phyloP scores from a whole-genome alignment of 2,329 filamentous ascomycete genomes.

The Zalaria sp. region DNA sequence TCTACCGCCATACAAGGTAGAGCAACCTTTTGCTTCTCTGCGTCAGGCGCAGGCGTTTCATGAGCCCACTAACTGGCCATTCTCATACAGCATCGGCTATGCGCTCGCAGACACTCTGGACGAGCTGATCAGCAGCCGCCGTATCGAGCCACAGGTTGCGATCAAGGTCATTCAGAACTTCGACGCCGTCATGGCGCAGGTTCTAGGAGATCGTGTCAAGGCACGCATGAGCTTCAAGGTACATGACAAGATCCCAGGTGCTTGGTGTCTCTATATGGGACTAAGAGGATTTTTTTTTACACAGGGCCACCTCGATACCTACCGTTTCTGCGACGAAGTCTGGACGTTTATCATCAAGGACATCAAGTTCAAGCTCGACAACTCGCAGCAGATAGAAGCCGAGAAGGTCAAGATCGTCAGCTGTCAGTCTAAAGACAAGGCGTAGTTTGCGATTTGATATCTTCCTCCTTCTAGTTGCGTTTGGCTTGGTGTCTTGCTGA shows the following conservation, averaged over 20 bases:
- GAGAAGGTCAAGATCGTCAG: conserved; percentile 98
- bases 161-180: conserved; percentile 98
- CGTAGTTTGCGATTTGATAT: not conserved
- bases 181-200: conserved; percentile 83
- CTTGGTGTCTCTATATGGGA: no score
- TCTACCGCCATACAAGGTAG: conserved; percentile 98
- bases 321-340: conserved; percentile 98
- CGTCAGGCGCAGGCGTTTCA: conserved; percentile 6
- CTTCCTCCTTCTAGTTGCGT: not conserved
- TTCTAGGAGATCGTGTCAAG: conserved; percentile 84
- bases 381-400: conserved; percentile 53
- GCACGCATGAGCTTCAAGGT: conserved; percentile 46
- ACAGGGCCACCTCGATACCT: conserved; percentile 91
- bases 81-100: conserved; percentile 62
- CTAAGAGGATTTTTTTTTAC: not conserved
- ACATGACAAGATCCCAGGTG: not conserved
- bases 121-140: conserved; percentile 83
- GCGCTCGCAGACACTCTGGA: conserved; percentile 94
- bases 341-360: conserved; percentile 99
- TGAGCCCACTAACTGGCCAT: conserved; percentile 9
- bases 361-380: conserved; percentile 96
- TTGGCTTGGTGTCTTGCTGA: not conserved
- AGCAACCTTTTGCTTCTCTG: conserved; percentile 16
- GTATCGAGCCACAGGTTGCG: conserved; percentile 92
- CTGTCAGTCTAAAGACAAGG: conserved; percentile 71